Conservation (phyloP, 1,284 basidiomycete species). For the Apiotrichum akiyoshidainum region DNA sequence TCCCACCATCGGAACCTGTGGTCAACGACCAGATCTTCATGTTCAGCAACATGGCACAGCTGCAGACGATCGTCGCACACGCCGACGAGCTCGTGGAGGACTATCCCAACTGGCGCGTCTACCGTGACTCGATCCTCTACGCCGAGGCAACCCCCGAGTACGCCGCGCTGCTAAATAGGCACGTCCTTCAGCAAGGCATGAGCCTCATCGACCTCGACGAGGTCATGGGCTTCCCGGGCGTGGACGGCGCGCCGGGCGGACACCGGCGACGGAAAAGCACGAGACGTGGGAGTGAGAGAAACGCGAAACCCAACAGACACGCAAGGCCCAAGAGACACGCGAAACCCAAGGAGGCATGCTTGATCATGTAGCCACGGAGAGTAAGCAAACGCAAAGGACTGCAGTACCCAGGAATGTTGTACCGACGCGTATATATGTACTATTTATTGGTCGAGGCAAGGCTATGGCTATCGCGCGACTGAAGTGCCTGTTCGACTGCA, state of each 20-base stretch:
- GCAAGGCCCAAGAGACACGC: too few species aligned
- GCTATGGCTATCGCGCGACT: too few species aligned
- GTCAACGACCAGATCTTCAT: background rate
- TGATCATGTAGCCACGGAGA: too few species aligned
- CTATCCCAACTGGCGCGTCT: slow-evolving; percentile 6
- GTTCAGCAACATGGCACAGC: slow-evolving; percentile 5
- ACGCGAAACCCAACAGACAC: too few species aligned
- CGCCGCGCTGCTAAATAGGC: background rate
- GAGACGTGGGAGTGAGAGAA: too few species aligned
- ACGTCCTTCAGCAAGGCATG: background rate
- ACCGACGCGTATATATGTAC: too few species aligned
- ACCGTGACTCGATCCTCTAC: background rate
- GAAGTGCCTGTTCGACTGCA: too few species aligned
- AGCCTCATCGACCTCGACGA: background rate
- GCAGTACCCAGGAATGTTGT: too few species aligned
- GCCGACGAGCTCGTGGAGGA: slow-evolving; percentile 4
- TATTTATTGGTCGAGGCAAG: too few species aligned
- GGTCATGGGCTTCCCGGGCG: background rate
- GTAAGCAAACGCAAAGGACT: too few species aligned
- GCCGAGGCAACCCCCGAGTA: slow-evolving; percentile 2
- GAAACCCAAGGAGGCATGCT: too few species aligned
- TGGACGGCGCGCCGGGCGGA: slow-evolving; percentile 1
- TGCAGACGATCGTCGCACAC: background rate
- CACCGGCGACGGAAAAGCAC: background rate
- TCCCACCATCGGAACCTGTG: background rate